A percentile compares a stretch with the other conserved stretches of the same genome.
Conservation (phyloP, 352 stramenopile species). For the Blastocystis sp. region DNA sequence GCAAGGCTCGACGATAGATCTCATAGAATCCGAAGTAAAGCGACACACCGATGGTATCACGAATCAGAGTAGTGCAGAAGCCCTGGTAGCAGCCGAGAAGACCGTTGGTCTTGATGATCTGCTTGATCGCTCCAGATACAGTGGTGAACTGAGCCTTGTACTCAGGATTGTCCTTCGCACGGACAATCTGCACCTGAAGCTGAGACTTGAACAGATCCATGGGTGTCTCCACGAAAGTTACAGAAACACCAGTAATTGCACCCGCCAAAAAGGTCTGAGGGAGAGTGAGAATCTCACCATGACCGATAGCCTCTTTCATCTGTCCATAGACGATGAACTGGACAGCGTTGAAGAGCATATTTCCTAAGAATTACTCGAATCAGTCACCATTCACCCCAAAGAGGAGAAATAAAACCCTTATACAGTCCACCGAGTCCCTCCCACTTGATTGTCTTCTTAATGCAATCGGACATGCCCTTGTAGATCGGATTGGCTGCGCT, state of each 20-base stretch:
- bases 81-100: conserved; percentile 53
- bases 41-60: conserved; percentile 57
- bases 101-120: conserved; percentile 53
- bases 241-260: conserved; percentile 53
- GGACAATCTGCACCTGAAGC: conserved; percentile 57
- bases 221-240: conserved; percentile 53
- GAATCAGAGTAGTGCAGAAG: conserved; percentile 50
- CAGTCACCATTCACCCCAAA: background rate
- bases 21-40: conserved; percentile 61
- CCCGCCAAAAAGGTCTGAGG: conserved; percentile 38
- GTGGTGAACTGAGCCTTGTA: conserved; percentile 60
- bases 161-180: conserved; percentile 55
- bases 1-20: background rate
- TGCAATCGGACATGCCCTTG: conserved; percentile 56
- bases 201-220: conserved; percentile 63
- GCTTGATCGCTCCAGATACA: background rate
- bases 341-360: conserved; percentile 61
- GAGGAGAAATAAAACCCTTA: conserved; percentile 56
- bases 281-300: conserved; percentile 38
- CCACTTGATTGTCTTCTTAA: conserved; percentile 60
- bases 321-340: conserved; percentile 55
- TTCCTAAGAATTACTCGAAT: background rate
- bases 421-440: conserved; percentile 50
- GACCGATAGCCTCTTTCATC: conserved; percentile 48
- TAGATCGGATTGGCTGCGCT: conserved; percentile 33